These are phyloP conservation scores for Eucalyptus regnans DNA, from an alignment of 345 rosid species.

Conservation along the genomic window DNA sequence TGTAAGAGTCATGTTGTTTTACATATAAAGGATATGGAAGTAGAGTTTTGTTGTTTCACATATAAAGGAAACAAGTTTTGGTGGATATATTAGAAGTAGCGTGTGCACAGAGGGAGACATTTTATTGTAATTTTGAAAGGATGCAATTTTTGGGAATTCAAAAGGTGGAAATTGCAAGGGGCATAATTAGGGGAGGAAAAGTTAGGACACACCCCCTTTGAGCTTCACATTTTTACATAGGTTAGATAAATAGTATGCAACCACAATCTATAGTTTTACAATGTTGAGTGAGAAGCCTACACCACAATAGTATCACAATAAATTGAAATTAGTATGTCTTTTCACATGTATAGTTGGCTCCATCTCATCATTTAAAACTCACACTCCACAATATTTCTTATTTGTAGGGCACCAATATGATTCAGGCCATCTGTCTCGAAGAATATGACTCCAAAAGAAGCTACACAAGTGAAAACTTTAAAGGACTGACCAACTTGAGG, in stretches of 20 bases:
- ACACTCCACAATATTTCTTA: not conserved
- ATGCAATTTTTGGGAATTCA: not conserved
- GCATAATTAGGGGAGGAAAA: not conserved
- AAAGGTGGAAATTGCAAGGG: not conserved
- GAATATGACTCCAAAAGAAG: not conserved
- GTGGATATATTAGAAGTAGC: too few relatives aligned
- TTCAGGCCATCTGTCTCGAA: not conserved
- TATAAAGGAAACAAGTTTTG: too few relatives aligned
- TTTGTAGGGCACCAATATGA: not conserved
- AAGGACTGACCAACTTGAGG: not conserved
- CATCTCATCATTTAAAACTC: not conserved
- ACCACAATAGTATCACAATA: not conserved
- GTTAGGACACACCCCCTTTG: accelerated
- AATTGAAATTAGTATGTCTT: not conserved
- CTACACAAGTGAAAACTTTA: not conserved
- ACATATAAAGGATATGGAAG: too few relatives aligned
- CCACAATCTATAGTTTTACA: not conserved
- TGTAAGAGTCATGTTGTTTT: too few relatives aligned
- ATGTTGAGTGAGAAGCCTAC: not conserved
- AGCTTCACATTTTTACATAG: not conserved
- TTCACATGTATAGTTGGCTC: not conserved
- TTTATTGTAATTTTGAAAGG: not conserved
- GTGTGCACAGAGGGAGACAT: too few relatives aligned
- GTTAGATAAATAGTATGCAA: not conserved
- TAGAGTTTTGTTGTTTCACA: too few relatives aligned